Evolutionary conservation across 2,329 filamentous ascomycete species (phyloP), one percentile per base, ranked within the genome.

Genomic region (Ophiostoma himal-ulmi): DNA sequence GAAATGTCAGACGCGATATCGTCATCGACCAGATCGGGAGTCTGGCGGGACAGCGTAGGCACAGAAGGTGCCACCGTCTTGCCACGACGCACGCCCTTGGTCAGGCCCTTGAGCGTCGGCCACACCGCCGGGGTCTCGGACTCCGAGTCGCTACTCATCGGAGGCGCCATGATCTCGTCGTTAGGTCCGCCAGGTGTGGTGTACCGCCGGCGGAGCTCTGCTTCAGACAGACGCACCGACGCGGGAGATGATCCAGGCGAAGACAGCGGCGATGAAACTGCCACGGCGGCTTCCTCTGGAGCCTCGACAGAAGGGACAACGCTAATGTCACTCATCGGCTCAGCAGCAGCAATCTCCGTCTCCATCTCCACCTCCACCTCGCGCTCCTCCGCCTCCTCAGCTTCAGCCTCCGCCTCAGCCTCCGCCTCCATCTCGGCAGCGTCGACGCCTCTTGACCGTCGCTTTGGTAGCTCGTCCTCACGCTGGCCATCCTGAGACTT

Each of bases 101-200:
- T 82, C 13, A 88, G 78, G 0, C 80, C 79, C 68, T 82, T 82
- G 17, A 88, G 81, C 36, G 86, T 81, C 0, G 86, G 86, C 84
- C 84, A 86, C 2, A 80, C 74, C 7, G 81, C 78, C 0, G 79
- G 80, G 17, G 81, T 82, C 68, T 82, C 81, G 0, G 75, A 76
- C 3, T 79, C 80, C 5, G 79, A 84, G 70, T 80, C 82, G 73
- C 85, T 87, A 76, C 85, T 88, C 17, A 82, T 79, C 0, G 86
- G 86, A 1, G 86, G 85, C 0, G 85, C 86, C 76, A 84, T 81
- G 48, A 86, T 76, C 71, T 82, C 79, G 37, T 82, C 73, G 37
- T 72, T 69, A 7, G 72, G 72, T 11, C 71, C 71, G 39, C 71
- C 73, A 0, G 83, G 83, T 3, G 84, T 85, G 10, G 78, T 76